A percentile compares a stretch with the other conserved stretches of the same genome.
Evolutionary conservation across 106 monocot species (phyloP).

Genomic region (Hemerocallis citrina): DNA sequence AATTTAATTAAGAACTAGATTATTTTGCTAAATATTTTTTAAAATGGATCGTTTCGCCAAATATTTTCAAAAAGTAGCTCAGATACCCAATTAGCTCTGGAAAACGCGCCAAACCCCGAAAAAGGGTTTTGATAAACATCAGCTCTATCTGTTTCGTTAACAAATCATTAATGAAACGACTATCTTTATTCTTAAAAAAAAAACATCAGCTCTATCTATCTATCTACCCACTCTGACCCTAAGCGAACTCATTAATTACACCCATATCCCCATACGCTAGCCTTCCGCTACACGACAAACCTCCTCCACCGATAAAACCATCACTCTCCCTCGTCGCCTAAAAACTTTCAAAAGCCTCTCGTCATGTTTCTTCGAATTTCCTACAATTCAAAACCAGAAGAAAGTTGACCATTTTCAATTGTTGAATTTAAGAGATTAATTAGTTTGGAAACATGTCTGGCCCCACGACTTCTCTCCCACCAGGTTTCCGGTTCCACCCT

Average conservation of each 20-base stretch:
- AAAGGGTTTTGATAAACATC: too few species aligned
- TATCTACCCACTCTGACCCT: not conserved
- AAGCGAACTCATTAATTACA: slow-evolving; percentile 5
- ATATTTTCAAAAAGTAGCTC: too few species aligned
- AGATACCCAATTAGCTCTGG: too few species aligned
- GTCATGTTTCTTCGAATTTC: not conserved
- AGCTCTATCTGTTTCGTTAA: too few species aligned
- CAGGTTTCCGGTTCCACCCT: slow-evolving; percentile 61
- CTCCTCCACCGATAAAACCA: slow-evolving; percentile 28
- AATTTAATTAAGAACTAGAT: too few species aligned
- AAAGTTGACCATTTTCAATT: not conserved
- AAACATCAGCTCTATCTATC: not conserved
- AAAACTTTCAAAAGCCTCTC: slow-evolving; percentile 30
- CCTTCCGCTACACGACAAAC: slow-evolving; percentile 23
- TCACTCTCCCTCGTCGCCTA: slow-evolving; percentile 8
- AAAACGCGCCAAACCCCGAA: too few species aligned
- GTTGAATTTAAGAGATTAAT: too few species aligned
- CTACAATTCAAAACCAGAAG: not conserved
- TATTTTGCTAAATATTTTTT: too few species aligned
- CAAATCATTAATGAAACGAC: too few species aligned
- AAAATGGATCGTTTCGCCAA: too few species aligned
- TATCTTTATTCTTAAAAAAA: too few species aligned
- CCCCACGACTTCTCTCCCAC: slow-evolving; percentile 32
- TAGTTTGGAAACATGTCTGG: slow-evolving; percentile 32
- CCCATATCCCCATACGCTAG: slow-evolving; percentile 4